Conservation (phyloP, 208 protist genomes). For the Trypanosoma brucei region DNA sequence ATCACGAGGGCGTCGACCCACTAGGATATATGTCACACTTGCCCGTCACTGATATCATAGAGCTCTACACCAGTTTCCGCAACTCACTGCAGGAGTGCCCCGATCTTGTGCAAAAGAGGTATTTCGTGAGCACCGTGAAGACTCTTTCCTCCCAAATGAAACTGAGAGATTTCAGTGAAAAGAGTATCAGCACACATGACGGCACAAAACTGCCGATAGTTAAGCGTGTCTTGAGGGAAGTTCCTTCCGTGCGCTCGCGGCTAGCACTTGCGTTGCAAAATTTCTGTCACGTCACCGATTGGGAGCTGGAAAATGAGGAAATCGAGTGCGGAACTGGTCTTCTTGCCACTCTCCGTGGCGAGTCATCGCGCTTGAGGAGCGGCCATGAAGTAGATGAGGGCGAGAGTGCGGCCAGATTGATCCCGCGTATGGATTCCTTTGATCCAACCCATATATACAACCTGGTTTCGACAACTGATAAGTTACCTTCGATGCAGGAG, state of each 20-base stretch:
- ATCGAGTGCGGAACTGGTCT: conserved; percentile 44
- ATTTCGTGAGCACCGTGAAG: conserved; percentile 11
- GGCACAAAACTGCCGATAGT: conserved; percentile 28
- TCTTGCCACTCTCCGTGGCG: conserved; percentile 26
- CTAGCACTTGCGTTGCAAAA: conserved; percentile 66
- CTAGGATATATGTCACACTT: conserved; percentile 1
- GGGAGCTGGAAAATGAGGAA: conserved; percentile 76
- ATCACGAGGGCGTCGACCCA: background rate
- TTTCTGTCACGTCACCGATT: conserved; percentile 54
- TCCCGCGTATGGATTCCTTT: conserved; percentile 16
- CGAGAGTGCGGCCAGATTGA: background rate
- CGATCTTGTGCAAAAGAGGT: conserved; percentile 9
- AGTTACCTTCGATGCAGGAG: conserved; percentile 72
- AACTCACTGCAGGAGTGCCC: conserved; percentile 2
- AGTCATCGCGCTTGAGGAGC: too few species aligned
- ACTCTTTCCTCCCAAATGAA: conserved; percentile 13
- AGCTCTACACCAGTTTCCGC: conserved; percentile 7
- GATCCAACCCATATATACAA: conserved; percentile 60
- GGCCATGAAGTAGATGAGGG: too few species aligned
- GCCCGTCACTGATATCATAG: conserved; percentile 19
- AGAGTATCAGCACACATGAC: background rate
- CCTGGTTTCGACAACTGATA: conserved; percentile 33
- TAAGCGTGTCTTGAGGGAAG: conserved; percentile 39
- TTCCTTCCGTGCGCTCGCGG: conserved; percentile 47
- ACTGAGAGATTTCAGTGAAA: conserved; percentile 4